Base-by-base conservation (phyloP, 2,329 filamentous ascomycete genomes). In the Aspergillus pseudonomiae region DNA sequence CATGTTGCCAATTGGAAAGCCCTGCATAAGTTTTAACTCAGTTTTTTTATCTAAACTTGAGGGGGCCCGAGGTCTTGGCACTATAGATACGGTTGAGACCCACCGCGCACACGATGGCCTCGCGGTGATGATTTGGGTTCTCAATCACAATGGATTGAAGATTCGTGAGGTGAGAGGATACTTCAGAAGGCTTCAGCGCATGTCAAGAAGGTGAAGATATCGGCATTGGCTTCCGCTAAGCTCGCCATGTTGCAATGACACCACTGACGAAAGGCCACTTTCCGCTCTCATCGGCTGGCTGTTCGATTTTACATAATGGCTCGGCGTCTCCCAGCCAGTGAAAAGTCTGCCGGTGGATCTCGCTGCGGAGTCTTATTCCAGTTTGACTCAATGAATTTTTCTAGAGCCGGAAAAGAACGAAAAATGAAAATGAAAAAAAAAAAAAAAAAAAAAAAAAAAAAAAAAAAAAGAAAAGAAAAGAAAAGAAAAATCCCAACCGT, bases 381-480 rank as follows among this genome's bases (percentile, higher is more conserved):
- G 16, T 32, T 52, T n/a, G 48, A 34, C 28, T 52, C 28, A 6
- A 52, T 32, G 48, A 52, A 52, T 21, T 52, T 52, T 52, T 52
- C 48, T 32, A 30, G 48, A 6, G 1, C 71, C 74, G 7, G 67
- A 71, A 32, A 10, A 32, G 28, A 54, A 21, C 16, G 14, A 30
- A 28, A 19, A 30, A 41, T 11, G 21, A 36, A 59, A 36, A 26
- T 21, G 24, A 19, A 30, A 41, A 19, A 32, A 34, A 52, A 36
- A 26, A 30, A 24, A 46, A 57, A 46, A 46, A 56, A 41, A 4
- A 12, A 10, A 48, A 50, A 50, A 48, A 28, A 3, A 24, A 34
- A 34, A 30, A 46, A 59, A 48, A 46, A 28, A 21, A 28, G 16
- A 21, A 34, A 36, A 32, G 14, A 5, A 32, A 28, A 30, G 30